Evolutionary conservation across 1,139 yeast species (phyloP).

Genomic region (Kodamaea fungicola): DNA sequence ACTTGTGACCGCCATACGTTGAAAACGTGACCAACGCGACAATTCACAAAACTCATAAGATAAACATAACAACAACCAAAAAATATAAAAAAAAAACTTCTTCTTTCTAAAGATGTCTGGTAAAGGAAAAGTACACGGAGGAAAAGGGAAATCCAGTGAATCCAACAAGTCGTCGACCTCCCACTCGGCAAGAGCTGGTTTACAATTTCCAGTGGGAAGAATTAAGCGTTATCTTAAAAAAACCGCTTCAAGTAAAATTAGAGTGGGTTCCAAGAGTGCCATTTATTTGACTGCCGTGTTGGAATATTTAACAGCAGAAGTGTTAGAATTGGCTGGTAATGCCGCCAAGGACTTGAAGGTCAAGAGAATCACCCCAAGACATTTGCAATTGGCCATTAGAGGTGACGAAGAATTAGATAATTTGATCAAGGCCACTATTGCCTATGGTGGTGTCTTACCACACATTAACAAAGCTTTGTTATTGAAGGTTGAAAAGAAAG

Average conservation of each 20-base stretch:
- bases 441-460: constrained; percentile 99
- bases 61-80: constrained; percentile 5
- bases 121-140: constrained; percentile 92
- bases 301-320: constrained; percentile 97
- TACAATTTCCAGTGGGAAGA: constrained; percentile 98
- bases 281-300: constrained; percentile 95
- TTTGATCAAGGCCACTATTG: constrained; percentile 94
- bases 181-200: constrained; percentile 95
- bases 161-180: constrained; percentile 68
- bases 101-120: constrained; percentile 62
- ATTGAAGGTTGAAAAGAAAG: constrained; percentile 85
- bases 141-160: constrained; percentile 87
- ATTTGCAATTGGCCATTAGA: constrained; percentile 95
- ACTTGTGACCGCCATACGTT: not conserved
- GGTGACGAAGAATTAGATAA: constrained; percentile 98
- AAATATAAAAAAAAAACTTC: constrained; percentile 12
- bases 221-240: constrained; percentile 91
- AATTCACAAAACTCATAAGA: constrained; percentile 4
- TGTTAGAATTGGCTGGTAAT: constrained; percentile 96
- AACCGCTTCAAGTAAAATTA: constrained; percentile 86
- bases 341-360: constrained; percentile 98
- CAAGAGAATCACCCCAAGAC: constrained; percentile 98
- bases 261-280: constrained; percentile 98
- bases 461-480: constrained; percentile 92
- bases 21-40: constrained; percentile 8